Evolutionary conservation across 768 basidiomycete species (phyloP).

Genomic region (Suillus luteus): DNA sequence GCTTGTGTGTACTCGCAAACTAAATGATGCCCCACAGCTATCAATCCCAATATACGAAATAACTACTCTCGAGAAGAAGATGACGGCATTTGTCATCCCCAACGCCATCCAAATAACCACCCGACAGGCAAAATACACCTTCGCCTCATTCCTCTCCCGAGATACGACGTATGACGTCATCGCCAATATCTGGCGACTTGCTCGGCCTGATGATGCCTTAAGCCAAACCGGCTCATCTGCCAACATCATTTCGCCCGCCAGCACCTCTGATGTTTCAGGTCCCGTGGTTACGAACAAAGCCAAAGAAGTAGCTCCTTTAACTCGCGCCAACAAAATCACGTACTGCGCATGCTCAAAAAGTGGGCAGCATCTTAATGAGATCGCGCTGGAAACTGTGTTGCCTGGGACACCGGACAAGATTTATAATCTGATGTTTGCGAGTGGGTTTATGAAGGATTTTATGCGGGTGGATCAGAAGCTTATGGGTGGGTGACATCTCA

Average conservation of each 20-base stretch:
- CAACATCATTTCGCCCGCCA: conserved; percentile 23
- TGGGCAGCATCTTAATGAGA: conserved; percentile 70
- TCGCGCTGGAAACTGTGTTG: conserved; percentile 74
- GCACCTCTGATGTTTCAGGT: conserved; percentile 20
- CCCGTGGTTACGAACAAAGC: conserved; percentile 12
- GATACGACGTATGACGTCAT: conserved; percentile 98
- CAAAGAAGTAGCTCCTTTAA: conserved; percentile 6
- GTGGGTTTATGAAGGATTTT: conserved; percentile 94
- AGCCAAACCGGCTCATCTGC: conserved; percentile 20
- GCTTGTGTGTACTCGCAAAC: conserved; percentile 7
- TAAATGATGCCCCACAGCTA: conserved; percentile 48
- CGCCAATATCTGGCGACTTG: conserved; percentile 92
- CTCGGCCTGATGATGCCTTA: conserved; percentile 65
- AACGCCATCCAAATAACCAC: conserved; percentile 94
- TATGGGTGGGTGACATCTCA: conserved; percentile 56
- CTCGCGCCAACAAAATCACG: conserved; percentile 54
- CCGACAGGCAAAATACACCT: conserved; percentile 81
- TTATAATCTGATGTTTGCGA: conserved; percentile 94
- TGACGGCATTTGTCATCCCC: conserved; percentile 97
- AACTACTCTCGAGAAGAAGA: conserved; percentile 87
- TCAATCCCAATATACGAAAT: conserved; percentile 89
- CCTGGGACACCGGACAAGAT: conserved; percentile 95
- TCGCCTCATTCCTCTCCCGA: conserved; percentile 94
- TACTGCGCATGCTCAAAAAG: conserved; percentile 73
- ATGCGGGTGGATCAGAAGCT: conserved; percentile 89